Evolutionary conservation across 1,284 basidiomycete genomes (phyloP), one percentile per base, ranked within the genome.

Genomic region (Peniophora sp.): DNA sequence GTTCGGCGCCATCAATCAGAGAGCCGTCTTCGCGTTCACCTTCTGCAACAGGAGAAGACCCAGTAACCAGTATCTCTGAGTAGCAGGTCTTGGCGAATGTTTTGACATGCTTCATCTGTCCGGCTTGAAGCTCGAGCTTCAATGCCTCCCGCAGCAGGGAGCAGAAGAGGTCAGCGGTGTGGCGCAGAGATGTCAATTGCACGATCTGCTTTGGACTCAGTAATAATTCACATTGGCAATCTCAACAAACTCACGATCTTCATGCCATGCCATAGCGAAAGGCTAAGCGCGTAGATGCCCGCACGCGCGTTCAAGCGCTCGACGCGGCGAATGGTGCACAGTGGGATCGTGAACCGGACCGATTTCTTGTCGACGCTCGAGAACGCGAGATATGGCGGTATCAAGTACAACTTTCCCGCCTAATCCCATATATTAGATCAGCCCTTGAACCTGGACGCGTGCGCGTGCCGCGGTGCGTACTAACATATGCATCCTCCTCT

Each of bases 161-260:
- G 61, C 96, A 97, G 72, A 99, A 99, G 34, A 88, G 78, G 61
- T 99, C 96, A 44, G 96, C 97, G 0, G 92, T 94, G 8, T 94
- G 92, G 32, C 95, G 80, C n/a, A 99, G 77, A 0, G 94, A 93
- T 8, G 97, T 98, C 52, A 99, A 73, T 72, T 99, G 96, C 1
- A 99, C 81, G 57, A 97, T 89, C 94, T 97, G 52, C 11, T 24
- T 8, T n/a, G n/a, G n/a, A 2, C 8, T 41, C 10, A 47, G 43
- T 17, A 16, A 27, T 20, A 16, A 38, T 32, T 17, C 17, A 41
- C 34, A 8, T 3, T 3, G 23, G 46, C 20, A 25, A 22, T n/a
- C 9, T 17, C 17, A 14, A 43, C 10, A 14, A 35, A 10, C 89
- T 58, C 56, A 95, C 92, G 61, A 97, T 89, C 73, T 97, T 91